phyloP scores from a whole-genome alignment of 495 filamentous ascomycete genomes.

The Beverwykella pulmonaria region DNA sequence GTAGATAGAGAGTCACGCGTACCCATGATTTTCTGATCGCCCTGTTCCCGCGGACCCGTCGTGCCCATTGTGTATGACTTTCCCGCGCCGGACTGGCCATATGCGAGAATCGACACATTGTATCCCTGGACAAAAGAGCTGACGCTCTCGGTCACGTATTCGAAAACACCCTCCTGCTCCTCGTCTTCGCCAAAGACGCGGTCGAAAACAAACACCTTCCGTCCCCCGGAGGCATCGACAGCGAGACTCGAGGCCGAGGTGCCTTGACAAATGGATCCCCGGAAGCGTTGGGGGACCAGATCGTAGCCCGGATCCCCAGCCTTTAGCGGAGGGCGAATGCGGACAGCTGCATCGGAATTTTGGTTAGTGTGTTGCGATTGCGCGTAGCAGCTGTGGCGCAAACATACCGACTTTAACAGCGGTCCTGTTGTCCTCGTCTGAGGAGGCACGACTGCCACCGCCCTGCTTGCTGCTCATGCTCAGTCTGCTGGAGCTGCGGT shows the following conservation, averaged over 20 bases:
- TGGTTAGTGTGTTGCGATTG: conserved; percentile 12
- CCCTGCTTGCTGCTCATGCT: conserved; percentile 81
- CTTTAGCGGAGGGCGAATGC: conserved; percentile 86
- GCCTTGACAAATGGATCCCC: conserved; percentile 88
- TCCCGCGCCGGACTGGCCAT: conserved; percentile 98
- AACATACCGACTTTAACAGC: conserved; percentile 99
- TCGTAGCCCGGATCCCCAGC: conserved; percentile 89
- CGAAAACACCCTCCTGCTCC: conserved; percentile 89
- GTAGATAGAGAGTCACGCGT: conserved; percentile 29
- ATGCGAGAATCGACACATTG: conserved; percentile 97
- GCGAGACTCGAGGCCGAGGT: conserved; percentile 80
- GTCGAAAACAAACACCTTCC: conserved; percentile 95
- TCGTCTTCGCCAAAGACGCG: conserved; percentile 85
- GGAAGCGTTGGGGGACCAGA: conserved; percentile 92
- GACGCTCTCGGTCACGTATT: conserved; percentile 89
- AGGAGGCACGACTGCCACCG: conserved; percentile 74
- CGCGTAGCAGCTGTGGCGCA: background rate
- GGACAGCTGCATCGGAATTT: conserved; percentile 67
- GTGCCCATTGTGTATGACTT: conserved; percentile 99
- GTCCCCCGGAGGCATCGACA: conserved; percentile 87
- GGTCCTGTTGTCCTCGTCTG: conserved; percentile 91
- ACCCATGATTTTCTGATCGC: conserved; percentile 78
- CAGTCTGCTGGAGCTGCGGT: conserved; percentile 85
- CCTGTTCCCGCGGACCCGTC: conserved; percentile 81
- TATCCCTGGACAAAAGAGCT: conserved; percentile 92